Percentiles rank a stretch among this genome's conserved stretches.
Conservation (phyloP, 2,329 filamentous ascomycete genomes). For the Aspergillus calidoustus region DNA sequence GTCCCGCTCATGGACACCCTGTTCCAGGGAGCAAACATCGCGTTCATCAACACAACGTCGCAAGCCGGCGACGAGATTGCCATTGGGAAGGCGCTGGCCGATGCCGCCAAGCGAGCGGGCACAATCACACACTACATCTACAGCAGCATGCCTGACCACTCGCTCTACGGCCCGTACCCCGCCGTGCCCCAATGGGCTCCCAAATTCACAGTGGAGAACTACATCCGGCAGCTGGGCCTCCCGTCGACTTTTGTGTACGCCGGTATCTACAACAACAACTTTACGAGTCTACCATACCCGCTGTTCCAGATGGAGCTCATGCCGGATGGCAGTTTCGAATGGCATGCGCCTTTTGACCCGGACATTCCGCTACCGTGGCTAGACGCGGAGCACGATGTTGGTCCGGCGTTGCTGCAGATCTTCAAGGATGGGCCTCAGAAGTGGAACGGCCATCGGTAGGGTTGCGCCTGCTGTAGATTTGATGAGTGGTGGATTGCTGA, state of each 20-base stretch:
- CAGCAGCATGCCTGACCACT: slow-evolving; percentile 96
- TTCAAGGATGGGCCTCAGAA: slow-evolving; percentile 90
- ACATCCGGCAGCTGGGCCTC: slow-evolving; percentile 79
- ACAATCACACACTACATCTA: slow-evolving; percentile 88
- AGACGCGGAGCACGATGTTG: slow-evolving; percentile 94
- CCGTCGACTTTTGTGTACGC: slow-evolving; percentile 94
- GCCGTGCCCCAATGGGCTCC: slow-evolving; percentile 87
- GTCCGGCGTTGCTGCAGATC: slow-evolving; percentile 86
- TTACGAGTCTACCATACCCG: slow-evolving; percentile 88
- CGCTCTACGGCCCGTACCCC: slow-evolving; percentile 79
- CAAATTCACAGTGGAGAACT: slow-evolving; percentile 92
- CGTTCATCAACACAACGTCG: slow-evolving; percentile 97
- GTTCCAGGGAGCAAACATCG: slow-evolving; percentile 82
- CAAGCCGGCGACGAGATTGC: slow-evolving; percentile 87
- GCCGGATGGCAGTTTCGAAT: slow-evolving; percentile 81
- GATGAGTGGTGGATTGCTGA: slow-evolving; percentile 12
- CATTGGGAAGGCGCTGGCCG: slow-evolving; percentile 85
- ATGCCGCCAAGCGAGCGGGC: slow-evolving; percentile 82
- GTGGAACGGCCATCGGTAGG: slow-evolving; percentile 76
- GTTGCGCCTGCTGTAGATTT: not conserved
- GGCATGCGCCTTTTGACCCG: slow-evolving; percentile 92
- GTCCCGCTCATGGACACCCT: slow-evolving; percentile 73
- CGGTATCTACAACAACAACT: slow-evolving; percentile 99
- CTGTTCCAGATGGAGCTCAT: slow-evolving; percentile 94
- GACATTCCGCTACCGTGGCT: slow-evolving; percentile 90